Percentiles rank a stretch among this genome's conserved stretches.
Evolutionary conservation across 495 filamentous ascomycete genomes (phyloP).

Genomic region (Neurospora intermedia): DNA sequence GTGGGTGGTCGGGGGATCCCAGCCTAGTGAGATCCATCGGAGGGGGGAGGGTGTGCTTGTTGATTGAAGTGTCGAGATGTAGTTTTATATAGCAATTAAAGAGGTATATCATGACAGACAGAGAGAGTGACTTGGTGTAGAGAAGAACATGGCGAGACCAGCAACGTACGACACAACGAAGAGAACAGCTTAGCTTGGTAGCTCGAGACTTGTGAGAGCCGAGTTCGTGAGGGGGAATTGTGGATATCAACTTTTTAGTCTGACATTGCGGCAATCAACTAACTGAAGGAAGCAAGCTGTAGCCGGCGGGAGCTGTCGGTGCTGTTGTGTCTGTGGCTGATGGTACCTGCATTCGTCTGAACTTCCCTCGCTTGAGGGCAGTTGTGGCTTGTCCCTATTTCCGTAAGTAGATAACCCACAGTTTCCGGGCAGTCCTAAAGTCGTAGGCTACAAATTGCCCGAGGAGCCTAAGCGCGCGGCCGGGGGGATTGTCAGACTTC

Average conservation of each 20-base stretch:
- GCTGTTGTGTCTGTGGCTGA: background rate
- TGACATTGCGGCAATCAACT: too few relatives aligned
- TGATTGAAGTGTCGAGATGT: background rate
- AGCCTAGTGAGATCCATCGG: background rate
- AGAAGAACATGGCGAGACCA: background rate
- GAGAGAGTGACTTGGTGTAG: background rate
- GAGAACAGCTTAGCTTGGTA: background rate
- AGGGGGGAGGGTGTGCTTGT: background rate
- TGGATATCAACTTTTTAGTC: background rate
- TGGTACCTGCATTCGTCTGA: background rate
- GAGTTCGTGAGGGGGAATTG: background rate
- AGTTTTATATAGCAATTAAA: background rate
- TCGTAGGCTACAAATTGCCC: background rate
- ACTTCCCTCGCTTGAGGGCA: background rate
- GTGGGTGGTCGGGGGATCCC: background rate
- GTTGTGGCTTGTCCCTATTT: background rate
- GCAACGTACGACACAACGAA: background rate
- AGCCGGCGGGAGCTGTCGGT: background rate
- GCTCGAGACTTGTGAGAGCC: background rate
- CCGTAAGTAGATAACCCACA: background rate
- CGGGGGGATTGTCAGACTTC: too few relatives aligned
- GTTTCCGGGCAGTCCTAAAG: background rate
- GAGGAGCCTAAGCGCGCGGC: background rate
- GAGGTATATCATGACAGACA: background rate
- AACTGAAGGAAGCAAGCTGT: background rate